These are phyloP conservation scores for Thelephora terrestris DNA, from an alignment of 1,284 basidiomycete species.

Conservation along the genomic window DNA sequence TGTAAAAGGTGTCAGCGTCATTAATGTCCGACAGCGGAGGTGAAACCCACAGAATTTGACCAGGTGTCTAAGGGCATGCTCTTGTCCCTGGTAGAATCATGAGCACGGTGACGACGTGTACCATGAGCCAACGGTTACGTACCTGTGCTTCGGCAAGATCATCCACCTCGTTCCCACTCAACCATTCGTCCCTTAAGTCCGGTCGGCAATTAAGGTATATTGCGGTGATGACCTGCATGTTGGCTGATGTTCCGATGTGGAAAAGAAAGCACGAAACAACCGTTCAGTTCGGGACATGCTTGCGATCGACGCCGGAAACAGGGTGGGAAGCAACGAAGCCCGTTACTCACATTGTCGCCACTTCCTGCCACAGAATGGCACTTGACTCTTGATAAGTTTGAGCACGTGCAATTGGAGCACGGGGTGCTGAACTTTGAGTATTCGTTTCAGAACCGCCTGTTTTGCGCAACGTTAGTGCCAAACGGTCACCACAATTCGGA, in stretches of 20 bases:
- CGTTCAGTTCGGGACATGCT: slow-evolving; percentile 6
- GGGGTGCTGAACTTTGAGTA: slow-evolving; percentile 89
- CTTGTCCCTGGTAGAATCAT: slow-evolving; percentile 62
- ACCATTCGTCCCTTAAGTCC: slow-evolving; percentile 95
- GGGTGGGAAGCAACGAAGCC: slow-evolving; percentile 1
- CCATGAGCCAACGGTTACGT: slow-evolving; percentile 32
- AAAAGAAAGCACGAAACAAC: not conserved
- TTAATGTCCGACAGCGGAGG: slow-evolving; percentile 1
- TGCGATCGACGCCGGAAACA: not conserved
- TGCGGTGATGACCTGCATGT: slow-evolving; percentile 99
- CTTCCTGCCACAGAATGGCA: slow-evolving; percentile 96
- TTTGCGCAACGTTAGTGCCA: slow-evolving; percentile 7
- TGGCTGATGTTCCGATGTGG: slow-evolving; percentile 44
- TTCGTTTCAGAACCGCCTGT: slow-evolving; percentile 90
- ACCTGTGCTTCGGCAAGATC: slow-evolving; percentile 80
- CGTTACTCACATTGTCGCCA: slow-evolving; percentile 83
- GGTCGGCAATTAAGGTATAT: slow-evolving; percentile 97
- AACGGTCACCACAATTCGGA: not conserved
- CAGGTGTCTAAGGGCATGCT: slow-evolving; percentile 88
- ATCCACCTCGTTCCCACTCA: slow-evolving; percentile 89
- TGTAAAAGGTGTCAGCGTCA: not conserved
- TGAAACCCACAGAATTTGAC: slow-evolving; percentile 84
- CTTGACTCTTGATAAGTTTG: slow-evolving; percentile 98
- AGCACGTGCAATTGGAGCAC: slow-evolving; percentile 94
- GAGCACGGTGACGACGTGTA: not conserved